Evolutionary conservation across 257 asterid species (phyloP), one percentile per base, ranked within the genome.

Genomic region (Sherardia arvensis): DNA sequence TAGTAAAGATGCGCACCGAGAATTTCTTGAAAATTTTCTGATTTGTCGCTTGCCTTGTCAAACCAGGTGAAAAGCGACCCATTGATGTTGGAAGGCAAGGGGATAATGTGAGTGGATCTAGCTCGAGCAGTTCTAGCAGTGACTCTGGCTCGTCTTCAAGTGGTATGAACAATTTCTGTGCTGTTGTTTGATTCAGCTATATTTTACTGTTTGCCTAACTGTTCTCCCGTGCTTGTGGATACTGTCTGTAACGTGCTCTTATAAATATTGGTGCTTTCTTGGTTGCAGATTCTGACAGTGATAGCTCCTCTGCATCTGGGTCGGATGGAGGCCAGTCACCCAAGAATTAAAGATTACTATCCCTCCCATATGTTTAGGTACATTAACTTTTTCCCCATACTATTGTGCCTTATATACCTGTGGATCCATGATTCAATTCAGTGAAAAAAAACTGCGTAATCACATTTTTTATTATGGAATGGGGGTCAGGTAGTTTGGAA

Each of bases 121-220:
- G 97, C 75, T 91, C 97, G 1, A 87, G 97, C 80, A 86, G 92
- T 78, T 91, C 96, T 63, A 91, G 95, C 72, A 84, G 92, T 66
- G 98, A 88, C 77, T 91, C 98, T 38, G 98, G 91, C 27, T 88
- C 98, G 38, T 78, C 90, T 53, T 86, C 98, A 48, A 88, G 95
- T 34, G 95, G 94, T 88, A 83, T 1, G 34, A 26, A 55, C 61
- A 76, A 30, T 66, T 30, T 78, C 4, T 60, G 18, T 20, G 17
- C 21, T n/a, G 43, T 59, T 36, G 61, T 51, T 55, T 18, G 32
- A 5, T 38, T 3, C 34, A 21, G 20, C 62, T 25, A 22, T 23
- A 25, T 27, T 6, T 49, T 4, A n/a, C 26, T 49, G 43, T 7
- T 34, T 34, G 1, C 51, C 51, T 4, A 9, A 53, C 28, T 17